Base-by-base conservation (phyloP, 257 asterid genomes). In the Eucommia ulmoides region DNA sequence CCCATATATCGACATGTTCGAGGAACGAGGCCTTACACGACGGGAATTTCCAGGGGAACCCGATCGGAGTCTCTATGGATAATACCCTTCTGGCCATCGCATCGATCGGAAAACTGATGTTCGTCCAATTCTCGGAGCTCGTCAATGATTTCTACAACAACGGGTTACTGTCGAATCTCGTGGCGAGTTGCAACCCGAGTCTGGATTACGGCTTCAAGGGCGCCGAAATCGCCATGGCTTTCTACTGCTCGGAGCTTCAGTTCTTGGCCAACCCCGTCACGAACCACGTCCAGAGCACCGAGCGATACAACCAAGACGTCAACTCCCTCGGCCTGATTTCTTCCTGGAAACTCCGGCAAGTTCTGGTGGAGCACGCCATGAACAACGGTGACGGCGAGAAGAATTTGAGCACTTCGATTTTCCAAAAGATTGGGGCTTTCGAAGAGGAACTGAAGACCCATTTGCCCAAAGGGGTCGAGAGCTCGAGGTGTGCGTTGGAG, bases 261-360 rank as follows among this genome's bases (percentile, higher is more conserved):
- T 74, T 61, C 49, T 41, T 74, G 56, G 72, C 68, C 2, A 74
- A 74, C 47, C 78, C 81, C 0, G 81, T 74, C 29, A 74, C 81
- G 3, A 74, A 67, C 48, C 73, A 71, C 14, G 78, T 74, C n/a
- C 71, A 74, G 16, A 74, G 81, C 20, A 78, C 81, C 0, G 81
- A 74, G 58, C 81, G 71, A 60, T 78, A 74, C 75, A 74, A 74
- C 65, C 81, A 74, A 64, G 81, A 71, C 21, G 75, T 74, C 23
- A 74, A 74, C 64, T 70, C 78, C 7, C 55, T 74, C 20, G 81
- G 81, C 6, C 49, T 74, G 15, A 74, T 74, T 44, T 74, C 81
- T 20, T 60, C 81, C 1, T 58, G 78, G 24, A 74, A 71, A 22
- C 48, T 74, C 11, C 54, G 82, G 38, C 64, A 74, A 55, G 82